Conservation (phyloP, 495 filamentous ascomycete genomes). For the Penicillium waksmanii region DNA sequence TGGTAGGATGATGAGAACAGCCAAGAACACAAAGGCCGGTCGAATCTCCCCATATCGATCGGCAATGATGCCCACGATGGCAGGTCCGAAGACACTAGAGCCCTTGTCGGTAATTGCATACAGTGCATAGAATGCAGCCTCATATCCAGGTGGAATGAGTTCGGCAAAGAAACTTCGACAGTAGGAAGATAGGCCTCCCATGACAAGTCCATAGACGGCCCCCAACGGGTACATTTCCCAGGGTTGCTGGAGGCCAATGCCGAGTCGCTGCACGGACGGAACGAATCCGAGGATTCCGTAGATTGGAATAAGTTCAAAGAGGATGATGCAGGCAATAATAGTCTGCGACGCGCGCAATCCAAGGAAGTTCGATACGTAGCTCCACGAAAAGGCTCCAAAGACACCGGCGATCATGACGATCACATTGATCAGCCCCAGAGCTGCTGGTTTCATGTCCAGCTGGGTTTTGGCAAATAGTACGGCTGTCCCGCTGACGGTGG, state of each 20-base stretch:
- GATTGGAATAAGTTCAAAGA: constrained; percentile 90
- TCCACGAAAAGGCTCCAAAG: constrained; percentile 88
- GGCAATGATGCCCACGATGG: constrained; percentile 90
- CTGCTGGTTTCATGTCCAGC: constrained; percentile 84
- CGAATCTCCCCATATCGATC: constrained; percentile 88
- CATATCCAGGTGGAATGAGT: constrained; percentile 88
- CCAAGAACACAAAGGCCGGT: constrained; percentile 92
- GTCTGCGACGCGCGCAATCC: constrained; percentile 77
- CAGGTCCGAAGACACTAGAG: constrained; percentile 89
- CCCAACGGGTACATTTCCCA: constrained; percentile 98
- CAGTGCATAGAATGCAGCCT: constrained; percentile 94
- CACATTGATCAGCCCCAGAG: constrained; percentile 90
- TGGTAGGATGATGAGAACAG: constrained; percentile 77
- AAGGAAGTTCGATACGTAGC: constrained; percentile 67
- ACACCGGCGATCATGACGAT: constrained; percentile 84
- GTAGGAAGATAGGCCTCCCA: constrained; percentile 91
- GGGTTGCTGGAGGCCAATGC: constrained; percentile 84
- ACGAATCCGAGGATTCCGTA: constrained; percentile 92
- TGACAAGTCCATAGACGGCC: constrained; percentile 87
- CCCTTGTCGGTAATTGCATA: constrained; percentile 99
- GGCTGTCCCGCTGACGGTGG: constrained; percentile 92
- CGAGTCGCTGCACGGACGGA: constrained; percentile 73
- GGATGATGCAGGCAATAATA: constrained; percentile 82
- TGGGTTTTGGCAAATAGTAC: constrained; percentile 95
- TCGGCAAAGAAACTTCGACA: constrained; percentile 92